Conservation (phyloP, 1,284 basidiomycete species). For the Marasmius tenuissimus region DNA sequence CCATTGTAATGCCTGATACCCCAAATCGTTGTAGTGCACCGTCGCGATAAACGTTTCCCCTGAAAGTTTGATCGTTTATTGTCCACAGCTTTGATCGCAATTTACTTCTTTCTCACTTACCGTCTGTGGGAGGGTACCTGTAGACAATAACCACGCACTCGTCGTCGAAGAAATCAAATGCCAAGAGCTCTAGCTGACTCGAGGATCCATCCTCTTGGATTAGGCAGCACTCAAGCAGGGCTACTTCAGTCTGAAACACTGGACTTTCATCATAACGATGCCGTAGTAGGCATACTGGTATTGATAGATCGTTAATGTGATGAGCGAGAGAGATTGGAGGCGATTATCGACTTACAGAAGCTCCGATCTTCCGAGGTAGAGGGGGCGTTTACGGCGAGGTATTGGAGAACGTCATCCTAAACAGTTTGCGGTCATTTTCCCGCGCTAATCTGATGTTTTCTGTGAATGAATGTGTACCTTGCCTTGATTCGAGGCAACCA, state of each 20-base stretch:
- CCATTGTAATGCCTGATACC: slow-evolving; percentile 50
- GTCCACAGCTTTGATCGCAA: slow-evolving; percentile 28
- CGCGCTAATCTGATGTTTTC: slow-evolving; percentile 20
- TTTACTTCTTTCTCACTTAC: slow-evolving; percentile 35
- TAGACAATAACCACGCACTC: slow-evolving; percentile 63
- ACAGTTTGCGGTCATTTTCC: slow-evolving; percentile 17
- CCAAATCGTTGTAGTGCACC: slow-evolving; percentile 56
- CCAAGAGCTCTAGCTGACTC: slow-evolving; percentile 50
- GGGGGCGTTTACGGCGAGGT: slow-evolving; percentile 41
- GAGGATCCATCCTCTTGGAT: slow-evolving; percentile 35
- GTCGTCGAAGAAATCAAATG: slow-evolving; percentile 77
- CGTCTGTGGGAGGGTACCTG: slow-evolving; percentile 39
- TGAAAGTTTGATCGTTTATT: slow-evolving; percentile 20
- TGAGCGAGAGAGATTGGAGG: slow-evolving; percentile 3
- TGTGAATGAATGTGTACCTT: slow-evolving; percentile 37
- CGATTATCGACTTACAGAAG: slow-evolving; percentile 30
- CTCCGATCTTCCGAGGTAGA: slow-evolving; percentile 32
- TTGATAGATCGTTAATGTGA: slow-evolving; percentile 9
- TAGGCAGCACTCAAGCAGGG: slow-evolving; percentile 51
- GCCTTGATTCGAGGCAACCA: slow-evolving; percentile 30
- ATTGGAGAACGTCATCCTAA: slow-evolving; percentile 44
- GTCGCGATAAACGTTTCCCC: slow-evolving; percentile 57
- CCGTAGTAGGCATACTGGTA: slow-evolving; percentile 54
- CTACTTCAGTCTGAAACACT: slow-evolving; percentile 38
- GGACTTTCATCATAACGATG: slow-evolving; percentile 43